Evolutionary conservation across 78 protist genomes (phyloP), one percentile per base, ranked within the genome.

Genomic region (Cavenderia fasciculata): DNA sequence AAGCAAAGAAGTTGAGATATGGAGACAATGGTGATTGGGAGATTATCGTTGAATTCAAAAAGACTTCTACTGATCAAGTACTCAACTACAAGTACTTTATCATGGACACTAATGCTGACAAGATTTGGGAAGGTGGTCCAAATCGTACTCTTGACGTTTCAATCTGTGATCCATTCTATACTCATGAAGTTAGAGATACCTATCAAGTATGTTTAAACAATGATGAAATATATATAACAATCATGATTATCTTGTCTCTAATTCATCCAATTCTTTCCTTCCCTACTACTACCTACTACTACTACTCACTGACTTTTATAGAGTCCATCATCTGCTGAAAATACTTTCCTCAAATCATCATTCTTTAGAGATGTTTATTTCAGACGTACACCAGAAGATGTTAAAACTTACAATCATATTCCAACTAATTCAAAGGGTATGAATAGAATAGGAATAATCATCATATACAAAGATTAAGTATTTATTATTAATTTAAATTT

Each of bases 1-100:
- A 85, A 14, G 65, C 92, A 2, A 43, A 40, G 14, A 85, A 85
- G 54, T 25, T 85, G n/a, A 47, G 38, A 14, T 85, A 74, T 36
- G 40, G 66, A 18, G 92, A 85, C 41, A 85, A 85, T 85, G 86
- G 85, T 40, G 92, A 78, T 52, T 85, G 85, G 86, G 92, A 85
- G 29, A 36, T 54, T 11, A 23, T 85, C 1, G 8, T 74, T 27
- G 73, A 52, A 23, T 61, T 59, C 23, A 7, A 4, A 2, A n/a
- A 12, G 4, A 3, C 69, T 18, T 29, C 69, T 2, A 18, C 69
- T 61, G 4, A 3, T 3, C 11, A 4, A 19, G 31, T 19, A 44
- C 3, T 75, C 38, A 59, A 59, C 47, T 87, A 87, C 25, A 87
- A 87, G 57, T 87, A 87, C 29, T 75, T 87, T 29, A 63, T 87